These are phyloP conservation scores for Endogone sp. DNA, from an alignment of 192 early-diverging fungal genomes.

Conservation along the genomic window DNA sequence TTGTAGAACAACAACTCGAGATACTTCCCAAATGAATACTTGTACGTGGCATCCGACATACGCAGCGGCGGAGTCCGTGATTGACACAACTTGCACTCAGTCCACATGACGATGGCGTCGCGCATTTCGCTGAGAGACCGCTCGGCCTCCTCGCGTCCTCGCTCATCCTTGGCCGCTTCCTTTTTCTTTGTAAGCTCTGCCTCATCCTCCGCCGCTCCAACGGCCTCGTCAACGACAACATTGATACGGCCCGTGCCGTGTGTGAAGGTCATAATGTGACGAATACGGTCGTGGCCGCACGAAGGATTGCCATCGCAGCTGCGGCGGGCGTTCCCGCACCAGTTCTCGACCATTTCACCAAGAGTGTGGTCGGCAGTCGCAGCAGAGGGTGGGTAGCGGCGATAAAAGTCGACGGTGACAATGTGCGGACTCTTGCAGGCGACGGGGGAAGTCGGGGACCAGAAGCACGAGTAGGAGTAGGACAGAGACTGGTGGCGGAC, in stretches of 20 bases:
- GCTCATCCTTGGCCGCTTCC: too few relatives aligned
- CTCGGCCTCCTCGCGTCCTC: too few relatives aligned
- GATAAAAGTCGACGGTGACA: constrained; percentile 8
- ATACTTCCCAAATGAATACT: constrained; percentile 94
- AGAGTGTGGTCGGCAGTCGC: not conserved
- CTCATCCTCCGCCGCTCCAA: constrained; percentile 5
- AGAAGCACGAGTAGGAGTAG: constrained; percentile 4
- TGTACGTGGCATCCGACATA: constrained; percentile 70
- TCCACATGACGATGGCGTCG: constrained; percentile 73
- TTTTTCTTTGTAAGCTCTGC: not conserved
- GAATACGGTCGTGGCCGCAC: constrained; percentile 25
- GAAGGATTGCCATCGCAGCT: not conserved
- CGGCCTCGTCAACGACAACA: constrained; percentile 34
- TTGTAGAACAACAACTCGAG: constrained; percentile 83
- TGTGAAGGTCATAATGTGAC: constrained; percentile 52
- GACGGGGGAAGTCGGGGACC: not conserved
- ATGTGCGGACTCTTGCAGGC: constrained; percentile 5
- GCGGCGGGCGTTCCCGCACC: constrained; percentile 4
- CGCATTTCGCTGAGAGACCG: not conserved
- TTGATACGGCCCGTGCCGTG: constrained; percentile 48
- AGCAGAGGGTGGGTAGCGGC: not conserved
- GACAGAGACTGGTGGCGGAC: constrained; percentile 14
- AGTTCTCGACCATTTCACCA: constrained; percentile 7
- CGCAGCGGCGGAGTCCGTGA: constrained; percentile 52
- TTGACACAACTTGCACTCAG: constrained; percentile 69